These are phyloP conservation scores for Opeltia flavorubescens DNA, from an alignment of 495 filamentous ascomycete species.

Conservation along the genomic window DNA sequence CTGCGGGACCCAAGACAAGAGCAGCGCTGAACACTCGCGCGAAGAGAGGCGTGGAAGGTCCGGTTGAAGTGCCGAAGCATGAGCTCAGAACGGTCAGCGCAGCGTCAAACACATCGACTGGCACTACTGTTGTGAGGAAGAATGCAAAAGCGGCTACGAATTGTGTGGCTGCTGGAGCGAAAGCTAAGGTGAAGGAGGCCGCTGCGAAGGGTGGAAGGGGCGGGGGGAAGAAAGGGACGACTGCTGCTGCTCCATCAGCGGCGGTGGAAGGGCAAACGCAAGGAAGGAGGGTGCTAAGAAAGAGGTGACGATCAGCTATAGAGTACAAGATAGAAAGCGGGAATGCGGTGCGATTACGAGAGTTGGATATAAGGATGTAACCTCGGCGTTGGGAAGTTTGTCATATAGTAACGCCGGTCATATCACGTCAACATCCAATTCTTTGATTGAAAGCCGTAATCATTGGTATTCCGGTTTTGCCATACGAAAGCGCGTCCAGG, in stretches of 20 bases:
- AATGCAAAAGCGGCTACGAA: constrained; percentile 31
- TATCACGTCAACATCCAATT: no score
- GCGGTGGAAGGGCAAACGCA: constrained; percentile 22
- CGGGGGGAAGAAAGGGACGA: constrained; percentile 33
- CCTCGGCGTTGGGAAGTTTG: no score
- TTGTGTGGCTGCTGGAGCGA: no score
- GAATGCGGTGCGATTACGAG: not conserved
- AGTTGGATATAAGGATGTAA: not conserved
- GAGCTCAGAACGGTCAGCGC: constrained; percentile 29
- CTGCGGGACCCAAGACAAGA: constrained; percentile 15
- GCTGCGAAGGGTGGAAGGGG: constrained; percentile 24
- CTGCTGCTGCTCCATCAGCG: constrained; percentile 17
- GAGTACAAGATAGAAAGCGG: no score
- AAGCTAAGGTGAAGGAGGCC: no score
- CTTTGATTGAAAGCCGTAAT: no score
- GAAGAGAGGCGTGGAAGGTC: constrained; percentile 24
- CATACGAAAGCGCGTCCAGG: not conserved
- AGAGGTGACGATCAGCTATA: constrained; percentile 22
- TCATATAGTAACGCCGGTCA: no score
- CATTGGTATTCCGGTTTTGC: no score
- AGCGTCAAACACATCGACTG: constrained; percentile 32
- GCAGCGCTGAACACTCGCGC: constrained; percentile 18
- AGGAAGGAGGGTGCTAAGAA: constrained; percentile 33
- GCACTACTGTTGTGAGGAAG: constrained; percentile 48
- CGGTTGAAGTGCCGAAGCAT: constrained; percentile 10